Percentiles rank a stretch among this genome's conserved stretches.
phyloP scores from a whole-genome alignment of 495 filamentous ascomycete genomes.

The Penicillium atrosanguineum region DNA sequence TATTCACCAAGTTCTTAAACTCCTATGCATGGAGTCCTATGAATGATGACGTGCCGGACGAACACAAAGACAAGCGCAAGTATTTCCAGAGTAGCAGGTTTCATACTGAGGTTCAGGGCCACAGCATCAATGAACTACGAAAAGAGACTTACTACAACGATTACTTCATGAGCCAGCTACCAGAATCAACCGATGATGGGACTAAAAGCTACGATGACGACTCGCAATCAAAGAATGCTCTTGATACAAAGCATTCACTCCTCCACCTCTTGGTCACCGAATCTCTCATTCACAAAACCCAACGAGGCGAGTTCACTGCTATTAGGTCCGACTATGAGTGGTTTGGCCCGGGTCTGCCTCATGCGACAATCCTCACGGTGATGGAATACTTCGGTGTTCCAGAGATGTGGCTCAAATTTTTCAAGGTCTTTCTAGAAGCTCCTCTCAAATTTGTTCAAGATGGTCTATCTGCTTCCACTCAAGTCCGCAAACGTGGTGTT shows the following conservation, averaged over 20 bases:
- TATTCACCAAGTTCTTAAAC: slow-evolving; percentile 28
- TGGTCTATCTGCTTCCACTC: slow-evolving; percentile 36
- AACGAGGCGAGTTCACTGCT: slow-evolving; percentile 57
- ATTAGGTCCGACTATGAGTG: slow-evolving; percentile 61
- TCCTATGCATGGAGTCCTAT: slow-evolving; percentile 39
- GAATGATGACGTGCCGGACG: slow-evolving; percentile 38
- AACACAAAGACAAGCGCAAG: slow-evolving; percentile 44
- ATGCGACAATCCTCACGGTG: slow-evolving; percentile 54
- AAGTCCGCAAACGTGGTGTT: slow-evolving; percentile 52
- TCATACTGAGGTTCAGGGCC: background rate
- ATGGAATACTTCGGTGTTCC: slow-evolving; percentile 61
- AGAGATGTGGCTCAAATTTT: slow-evolving; percentile 59
- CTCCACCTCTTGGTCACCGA: slow-evolving; percentile 63
- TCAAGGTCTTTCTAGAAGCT: slow-evolving; percentile 56
- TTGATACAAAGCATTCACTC: slow-evolving; percentile 58
- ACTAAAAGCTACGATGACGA: slow-evolving; percentile 34
- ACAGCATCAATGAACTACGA: slow-evolving; percentile 33
- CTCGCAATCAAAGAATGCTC: slow-evolving; percentile 34
- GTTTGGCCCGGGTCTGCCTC: slow-evolving; percentile 60
- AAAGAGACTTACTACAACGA: slow-evolving; percentile 39
- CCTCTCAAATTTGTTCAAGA: slow-evolving; percentile 60
- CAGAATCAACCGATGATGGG: slow-evolving; percentile 21
- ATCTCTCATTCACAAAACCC: slow-evolving; percentile 55
- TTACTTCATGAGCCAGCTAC: slow-evolving; percentile 57
- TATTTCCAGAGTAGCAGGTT: slow-evolving; percentile 41